Evolutionary conservation across 2,329 filamentous ascomycete species (phyloP), one percentile per base, ranked within the genome.

Genomic region (Allantophomopsis cytisporea): DNA sequence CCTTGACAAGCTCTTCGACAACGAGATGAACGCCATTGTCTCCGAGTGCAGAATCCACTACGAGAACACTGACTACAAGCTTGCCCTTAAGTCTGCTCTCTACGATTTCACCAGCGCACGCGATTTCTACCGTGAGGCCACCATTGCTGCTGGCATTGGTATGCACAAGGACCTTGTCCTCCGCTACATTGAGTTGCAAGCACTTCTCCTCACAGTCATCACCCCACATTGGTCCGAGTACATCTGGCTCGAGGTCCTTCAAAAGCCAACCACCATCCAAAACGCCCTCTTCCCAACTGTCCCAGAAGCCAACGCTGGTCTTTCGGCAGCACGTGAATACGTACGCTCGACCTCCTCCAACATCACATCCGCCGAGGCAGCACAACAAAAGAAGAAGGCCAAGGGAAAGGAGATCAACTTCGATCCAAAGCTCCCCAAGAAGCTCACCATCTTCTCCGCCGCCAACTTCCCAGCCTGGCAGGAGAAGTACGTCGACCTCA

Each of bases 201-300:
- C 83, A 35, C 70, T 94, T 38, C 69, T 95, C 54, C 65, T 96
- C 49, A 73, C 81, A 3, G 83, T 87, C 38, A 79, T 96, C 45
- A 80, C 89, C 2, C 89, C 91, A 42, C 91, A 98, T 62, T 96
- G 87, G 81, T 71, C 85, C 36, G 91, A 98, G 57, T 83, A 94
- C 61, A 77, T 98, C 56, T 96, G 87, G 86, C 75, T 83, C 40
- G 89, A 96, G 61, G 76, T 96, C 2, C 75, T 98, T 44, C 76
- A 82, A 57, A 87, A 84, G 65, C 59, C 73, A 30, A 63, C 69
- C 40, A 83, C 81, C 7, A 76, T 98, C 52, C 88, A 96, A 63
- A 76, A 79, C 39, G 86, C 83, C 11, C 68, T 68, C 32, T 94
- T 76, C 69, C 86, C 87, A 12, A 63, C 71, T 38, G 76, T 85